phyloP scores from a whole-genome alignment of 2,329 filamentous ascomycete genomes.

The Penicillium sp. region DNA sequence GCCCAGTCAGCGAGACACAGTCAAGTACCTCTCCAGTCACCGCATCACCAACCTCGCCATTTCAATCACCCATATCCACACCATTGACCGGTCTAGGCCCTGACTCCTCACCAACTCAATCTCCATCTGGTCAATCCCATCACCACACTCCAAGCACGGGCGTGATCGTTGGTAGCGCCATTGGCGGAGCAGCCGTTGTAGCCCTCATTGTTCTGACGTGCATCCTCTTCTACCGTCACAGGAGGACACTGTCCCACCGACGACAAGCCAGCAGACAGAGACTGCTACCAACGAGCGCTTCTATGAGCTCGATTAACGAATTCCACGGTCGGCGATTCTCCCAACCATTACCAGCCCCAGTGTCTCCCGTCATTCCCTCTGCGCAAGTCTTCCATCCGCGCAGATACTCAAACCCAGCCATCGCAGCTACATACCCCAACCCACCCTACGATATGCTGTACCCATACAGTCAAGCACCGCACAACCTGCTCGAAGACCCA shows the following conservation, averaged over 20 bases:
- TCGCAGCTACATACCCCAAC: conserved; percentile 7
- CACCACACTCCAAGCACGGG: conserved; percentile 7
- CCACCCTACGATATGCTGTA: conserved; percentile 6
- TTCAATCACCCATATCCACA: not conserved
- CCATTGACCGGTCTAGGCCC: not conserved
- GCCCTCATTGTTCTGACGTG: conserved; percentile 23
- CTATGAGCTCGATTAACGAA: conserved; percentile 15
- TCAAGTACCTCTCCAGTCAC: not conserved
- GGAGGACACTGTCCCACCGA: conserved; percentile 7
- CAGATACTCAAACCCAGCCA: not conserved
- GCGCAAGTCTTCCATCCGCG: conserved; percentile 11
- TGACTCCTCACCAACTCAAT: not conserved
- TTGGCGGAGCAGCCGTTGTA: conserved; percentile 27
- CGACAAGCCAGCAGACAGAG: conserved; percentile 16
- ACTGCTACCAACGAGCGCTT: conserved; percentile 14
- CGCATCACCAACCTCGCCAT: not conserved
- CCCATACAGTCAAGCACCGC: not conserved
- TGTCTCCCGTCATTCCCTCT: not conserved
- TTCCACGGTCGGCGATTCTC: conserved; percentile 5
- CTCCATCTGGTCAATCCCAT: not conserved
- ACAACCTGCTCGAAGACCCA: not conserved
- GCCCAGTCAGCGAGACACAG: not conserved
- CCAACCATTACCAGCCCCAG: conserved; percentile 9
- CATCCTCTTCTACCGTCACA: conserved; percentile 22
- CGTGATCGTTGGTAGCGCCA: conserved; percentile 27